These are phyloP conservation scores for Geosmithia putterillii DNA, from an alignment of 2,329 filamentous ascomycete species.

Conservation along the genomic window DNA sequence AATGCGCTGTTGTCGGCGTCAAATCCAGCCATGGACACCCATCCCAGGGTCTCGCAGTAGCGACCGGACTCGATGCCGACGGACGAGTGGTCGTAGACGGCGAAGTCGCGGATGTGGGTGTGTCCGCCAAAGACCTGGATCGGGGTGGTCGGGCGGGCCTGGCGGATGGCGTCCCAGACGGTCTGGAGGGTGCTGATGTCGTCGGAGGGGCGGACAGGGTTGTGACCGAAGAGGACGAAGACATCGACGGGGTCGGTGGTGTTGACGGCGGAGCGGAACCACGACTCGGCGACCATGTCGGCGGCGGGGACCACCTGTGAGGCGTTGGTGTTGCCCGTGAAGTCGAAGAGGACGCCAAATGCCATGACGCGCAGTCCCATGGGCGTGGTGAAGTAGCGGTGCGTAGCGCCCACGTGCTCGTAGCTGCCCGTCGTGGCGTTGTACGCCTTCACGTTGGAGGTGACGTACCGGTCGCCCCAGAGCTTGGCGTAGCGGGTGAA, in stretches of 20 bases:
- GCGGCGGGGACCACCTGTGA: constrained; percentile 46
- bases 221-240: constrained; percentile 53
- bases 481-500: constrained; percentile 45
- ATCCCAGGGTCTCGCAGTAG: constrained; percentile 58
- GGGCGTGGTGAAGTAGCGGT: constrained; percentile 29
- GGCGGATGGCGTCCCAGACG: constrained; percentile 46
- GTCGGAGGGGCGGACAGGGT: constrained; percentile 35
- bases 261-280: constrained; percentile 48
- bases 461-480: constrained; percentile 34
- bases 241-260: constrained; percentile 43
- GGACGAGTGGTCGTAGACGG: constrained; percentile 47
- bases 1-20: constrained; percentile 29
- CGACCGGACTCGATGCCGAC: constrained; percentile 51
- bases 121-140: constrained; percentile 56
- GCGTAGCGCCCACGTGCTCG: constrained; percentile 28
- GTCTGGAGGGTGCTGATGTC: constrained; percentile 27
- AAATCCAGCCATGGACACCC: constrained; percentile 52
- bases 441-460: constrained; percentile 30
- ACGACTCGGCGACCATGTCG: constrained; percentile 36
- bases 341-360: constrained; percentile 31
- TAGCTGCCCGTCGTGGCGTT: constrained; percentile 23
- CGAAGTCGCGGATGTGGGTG: constrained; percentile 52
- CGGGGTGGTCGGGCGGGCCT: constrained; percentile 40
- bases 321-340: constrained; percentile 46
- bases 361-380: constrained; percentile 30